Percentiles rank a stretch among this genome's conserved stretches.
Evolutionary conservation across 768 basidiomycete genomes (phyloP).

Genomic region (Rhizopogon vulgaris): DNA sequence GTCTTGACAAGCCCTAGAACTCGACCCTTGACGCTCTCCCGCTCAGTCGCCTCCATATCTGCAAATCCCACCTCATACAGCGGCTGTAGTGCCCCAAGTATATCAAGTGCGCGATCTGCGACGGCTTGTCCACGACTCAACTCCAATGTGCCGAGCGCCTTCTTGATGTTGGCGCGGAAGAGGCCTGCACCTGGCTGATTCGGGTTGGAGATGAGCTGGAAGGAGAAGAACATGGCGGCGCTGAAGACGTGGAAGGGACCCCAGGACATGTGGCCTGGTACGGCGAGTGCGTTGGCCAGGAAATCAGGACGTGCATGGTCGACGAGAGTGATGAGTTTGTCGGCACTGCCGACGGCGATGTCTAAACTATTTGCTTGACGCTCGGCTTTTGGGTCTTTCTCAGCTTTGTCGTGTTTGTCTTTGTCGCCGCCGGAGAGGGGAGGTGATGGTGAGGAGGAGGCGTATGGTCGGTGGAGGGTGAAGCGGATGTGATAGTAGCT

Average conservation of each 20-base stretch:
- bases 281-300: slow-evolving; percentile 59
- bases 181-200: slow-evolving; percentile 73
- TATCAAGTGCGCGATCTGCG: slow-evolving; percentile 69
- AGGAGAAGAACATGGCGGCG: slow-evolving; percentile 89
- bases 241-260: slow-evolving; percentile 81
- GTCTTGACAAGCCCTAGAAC: slow-evolving; percentile 65
- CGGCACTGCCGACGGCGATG: slow-evolving; percentile 70
- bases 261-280: slow-evolving; percentile 82
- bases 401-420: slow-evolving; percentile 25
- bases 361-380: slow-evolving; percentile 56
- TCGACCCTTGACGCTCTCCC: slow-evolving; percentile 54
- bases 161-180: slow-evolving; percentile 71
- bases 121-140: slow-evolving; percentile 58
- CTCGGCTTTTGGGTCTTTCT: slow-evolving; percentile 26
- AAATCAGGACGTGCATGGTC: slow-evolving; percentile 74
- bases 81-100: slow-evolving; percentile 65
- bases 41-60: slow-evolving; percentile 38
- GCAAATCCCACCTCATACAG: slow-evolving; percentile 65
- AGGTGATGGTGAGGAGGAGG: slow-evolving; percentile 20
- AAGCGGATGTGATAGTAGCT: slow-evolving; percentile 81
- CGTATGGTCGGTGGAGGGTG: slow-evolving; percentile 77
- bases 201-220: slow-evolving; percentile 75
- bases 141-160: slow-evolving; percentile 60
- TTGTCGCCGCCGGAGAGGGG: slow-evolving; percentile 20
- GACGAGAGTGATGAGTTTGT: slow-evolving; percentile 72